These are phyloP conservation scores for Penicillium hordei DNA, from an alignment of 2,329 filamentous ascomycete species.

Conservation along the genomic window DNA sequence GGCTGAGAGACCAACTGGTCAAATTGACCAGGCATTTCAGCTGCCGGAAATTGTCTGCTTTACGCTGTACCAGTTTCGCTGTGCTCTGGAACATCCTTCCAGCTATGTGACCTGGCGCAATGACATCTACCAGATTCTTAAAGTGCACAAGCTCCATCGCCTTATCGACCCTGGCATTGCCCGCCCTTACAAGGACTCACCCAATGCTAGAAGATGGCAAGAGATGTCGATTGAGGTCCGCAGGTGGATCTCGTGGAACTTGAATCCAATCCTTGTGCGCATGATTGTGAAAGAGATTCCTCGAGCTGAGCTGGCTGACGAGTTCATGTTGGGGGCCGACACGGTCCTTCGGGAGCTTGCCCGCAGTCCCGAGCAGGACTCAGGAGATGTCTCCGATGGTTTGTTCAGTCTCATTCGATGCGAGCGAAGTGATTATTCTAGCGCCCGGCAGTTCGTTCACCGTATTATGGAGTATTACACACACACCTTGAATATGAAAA, in stretches of 20 bases:
- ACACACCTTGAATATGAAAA: neutral
- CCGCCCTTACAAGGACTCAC: neutral
- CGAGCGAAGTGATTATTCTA: neutral
- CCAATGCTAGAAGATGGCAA: neutral
- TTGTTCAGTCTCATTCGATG: neutral
- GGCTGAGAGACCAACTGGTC: neutral
- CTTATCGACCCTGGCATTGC: neutral
- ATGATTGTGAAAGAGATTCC: neutral
- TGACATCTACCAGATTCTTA: neutral
- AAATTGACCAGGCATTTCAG: neutral
- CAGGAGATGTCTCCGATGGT: neutral
- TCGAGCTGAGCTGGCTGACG: neutral
- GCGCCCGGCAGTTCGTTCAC: neutral
- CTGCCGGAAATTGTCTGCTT: neutral
- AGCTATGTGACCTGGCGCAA: neutral
- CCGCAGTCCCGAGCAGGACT: neutral
- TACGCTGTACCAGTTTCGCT: neutral
- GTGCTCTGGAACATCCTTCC: neutral
- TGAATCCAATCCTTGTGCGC: neutral
- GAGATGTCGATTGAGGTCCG: neutral
- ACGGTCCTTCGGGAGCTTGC: neutral
- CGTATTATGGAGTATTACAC: neutral
- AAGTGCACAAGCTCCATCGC: neutral
- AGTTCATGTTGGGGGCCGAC: neutral
- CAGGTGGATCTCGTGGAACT: conserved; percentile 1